Percentiles rank a stretch among this genome's conserved stretches.
phyloP scores from a whole-genome alignment of 257 asterid genomes.

The Rhazya stricta region DNA sequence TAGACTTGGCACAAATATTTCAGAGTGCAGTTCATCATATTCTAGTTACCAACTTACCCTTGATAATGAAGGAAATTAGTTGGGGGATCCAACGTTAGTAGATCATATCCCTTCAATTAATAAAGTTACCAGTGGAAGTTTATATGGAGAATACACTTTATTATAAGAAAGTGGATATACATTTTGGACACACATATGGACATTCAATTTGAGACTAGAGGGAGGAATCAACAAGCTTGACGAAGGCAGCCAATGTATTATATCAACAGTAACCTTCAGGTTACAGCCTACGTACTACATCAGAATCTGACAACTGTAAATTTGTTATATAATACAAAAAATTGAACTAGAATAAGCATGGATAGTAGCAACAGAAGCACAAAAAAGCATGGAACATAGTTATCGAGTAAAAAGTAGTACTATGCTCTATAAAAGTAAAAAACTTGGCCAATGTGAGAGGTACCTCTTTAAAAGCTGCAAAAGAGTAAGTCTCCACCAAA shows the following conservation, averaged over 20 bases:
- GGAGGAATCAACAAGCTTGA: background rate
- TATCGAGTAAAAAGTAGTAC: background rate
- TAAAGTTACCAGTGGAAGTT: background rate
- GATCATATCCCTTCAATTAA: background rate
- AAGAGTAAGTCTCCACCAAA: constrained; percentile 51
- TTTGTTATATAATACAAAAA: background rate
- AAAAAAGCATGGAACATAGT: background rate
- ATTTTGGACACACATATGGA: background rate
- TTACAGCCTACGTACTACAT: background rate
- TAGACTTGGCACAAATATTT: background rate
- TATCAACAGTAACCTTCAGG: background rate
- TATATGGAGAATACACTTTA: background rate
- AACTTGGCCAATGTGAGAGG: background rate
- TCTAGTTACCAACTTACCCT: background rate
- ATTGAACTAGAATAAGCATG: background rate
- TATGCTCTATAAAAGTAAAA: background rate
- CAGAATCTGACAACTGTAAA: background rate
- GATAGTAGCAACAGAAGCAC: background rate
- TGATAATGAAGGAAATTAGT: background rate
- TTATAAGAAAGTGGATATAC: background rate
- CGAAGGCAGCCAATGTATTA: background rate
- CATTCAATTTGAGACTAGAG: background rate
- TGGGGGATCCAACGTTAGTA: too few species aligned
- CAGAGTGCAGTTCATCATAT: background rate
- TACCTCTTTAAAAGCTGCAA: constrained; percentile 63